Evolutionary conservation across 108 stramenopile species (phyloP).

Genomic region (Cyclostephanos invisitatus): DNA sequence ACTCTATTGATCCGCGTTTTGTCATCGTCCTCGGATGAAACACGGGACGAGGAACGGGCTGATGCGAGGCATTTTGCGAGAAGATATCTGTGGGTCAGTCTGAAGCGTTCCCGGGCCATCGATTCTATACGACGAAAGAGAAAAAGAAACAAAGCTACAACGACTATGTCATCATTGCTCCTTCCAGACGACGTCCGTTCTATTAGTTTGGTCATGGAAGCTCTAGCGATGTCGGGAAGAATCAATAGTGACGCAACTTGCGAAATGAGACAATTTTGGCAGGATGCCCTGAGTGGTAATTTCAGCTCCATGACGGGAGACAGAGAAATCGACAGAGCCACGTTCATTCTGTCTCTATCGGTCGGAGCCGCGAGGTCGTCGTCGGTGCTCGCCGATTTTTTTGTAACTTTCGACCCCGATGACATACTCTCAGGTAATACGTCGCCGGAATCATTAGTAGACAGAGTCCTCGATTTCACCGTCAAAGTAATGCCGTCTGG

Average conservation of each 20-base stretch:
- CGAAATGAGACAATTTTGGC: slow-evolving; percentile 30
- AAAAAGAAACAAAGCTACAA: slow-evolving; percentile 11
- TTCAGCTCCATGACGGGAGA: neutral
- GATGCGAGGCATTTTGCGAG: slow-evolving; percentile 18
- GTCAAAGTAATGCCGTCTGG: neutral
- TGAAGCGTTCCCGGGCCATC: slow-evolving; percentile 13
- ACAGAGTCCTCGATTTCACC: slow-evolving; percentile 14
- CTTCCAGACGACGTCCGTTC: slow-evolving; percentile 4
- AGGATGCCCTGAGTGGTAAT: slow-evolving; percentile 13
- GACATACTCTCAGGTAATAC: neutral
- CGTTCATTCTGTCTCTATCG: slow-evolving; percentile 15
- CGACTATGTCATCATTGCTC: neutral
- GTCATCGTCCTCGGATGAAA: slow-evolving; percentile 6
- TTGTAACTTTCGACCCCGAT: slow-evolving; percentile 2
- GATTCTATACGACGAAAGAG: slow-evolving; percentile 19
- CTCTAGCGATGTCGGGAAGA: slow-evolving; percentile 15
- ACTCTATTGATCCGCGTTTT: slow-evolving; percentile 31
- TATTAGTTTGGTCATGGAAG: slow-evolving; percentile 20
- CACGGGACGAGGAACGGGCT: neutral
- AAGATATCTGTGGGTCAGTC: slow-evolving; percentile 24
- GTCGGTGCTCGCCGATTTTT: slow-evolving; percentile 17
- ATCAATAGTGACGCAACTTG: slow-evolving; percentile 4
- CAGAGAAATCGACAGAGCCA: slow-evolving; percentile 5
- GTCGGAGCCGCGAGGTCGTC: slow-evolving; percentile 20
- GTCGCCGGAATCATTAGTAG: slow-evolving; percentile 10